Evolutionary conservation across 495 filamentous ascomycete genomes (phyloP).

Genomic region (Extremus antarcticus): DNA sequence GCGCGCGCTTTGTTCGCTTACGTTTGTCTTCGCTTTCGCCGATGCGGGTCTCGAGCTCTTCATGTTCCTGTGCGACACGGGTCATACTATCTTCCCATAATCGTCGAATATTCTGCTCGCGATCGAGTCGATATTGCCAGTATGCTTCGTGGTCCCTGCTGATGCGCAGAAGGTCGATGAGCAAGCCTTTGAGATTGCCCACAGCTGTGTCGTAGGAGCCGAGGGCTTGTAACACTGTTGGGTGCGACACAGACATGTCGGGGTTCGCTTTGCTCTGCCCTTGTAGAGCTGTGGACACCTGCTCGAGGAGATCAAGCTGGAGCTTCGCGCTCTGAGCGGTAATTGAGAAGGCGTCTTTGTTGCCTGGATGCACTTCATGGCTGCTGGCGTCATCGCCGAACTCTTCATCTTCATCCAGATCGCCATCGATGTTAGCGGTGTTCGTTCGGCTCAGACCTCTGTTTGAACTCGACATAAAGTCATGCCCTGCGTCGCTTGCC

Average conservation of each 20-base stretch:
- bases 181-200: slow-evolving; percentile 69
- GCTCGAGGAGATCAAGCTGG: slow-evolving; percentile 78
- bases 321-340: slow-evolving; percentile 89
- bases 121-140: slow-evolving; percentile 89
- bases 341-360: slow-evolving; percentile 88
- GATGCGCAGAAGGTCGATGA: slow-evolving; percentile 82
- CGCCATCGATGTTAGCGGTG: slow-evolving; percentile 38
- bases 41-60: slow-evolving; percentile 74
- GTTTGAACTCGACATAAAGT: slow-evolving; percentile 38
- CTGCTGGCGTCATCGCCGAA: slow-evolving; percentile 74
- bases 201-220: slow-evolving; percentile 82
- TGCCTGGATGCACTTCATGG: slow-evolving; percentile 56
- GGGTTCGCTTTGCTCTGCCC: slow-evolving; percentile 60
- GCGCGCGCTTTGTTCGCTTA: slow-evolving; percentile 75
- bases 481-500: slow-evolving; percentile 44
- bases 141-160: slow-evolving; percentile 87
- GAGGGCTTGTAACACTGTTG: slow-evolving; percentile 66
- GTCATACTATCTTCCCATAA: slow-evolving; percentile 99
- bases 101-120: slow-evolving; percentile 73
- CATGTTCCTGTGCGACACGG: slow-evolving; percentile 81
- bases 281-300: slow-evolving; percentile 72
- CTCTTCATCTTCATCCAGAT: slow-evolving; percentile 63
- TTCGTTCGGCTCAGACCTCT: slow-evolving; percentile 4
- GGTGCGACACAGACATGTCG: slow-evolving; percentile 56
- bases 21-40: slow-evolving; percentile 85